These are phyloP conservation scores for Mortierella sp. DNA, from an alignment of 371 early-diverging fungal species.

Conservation along the genomic window DNA sequence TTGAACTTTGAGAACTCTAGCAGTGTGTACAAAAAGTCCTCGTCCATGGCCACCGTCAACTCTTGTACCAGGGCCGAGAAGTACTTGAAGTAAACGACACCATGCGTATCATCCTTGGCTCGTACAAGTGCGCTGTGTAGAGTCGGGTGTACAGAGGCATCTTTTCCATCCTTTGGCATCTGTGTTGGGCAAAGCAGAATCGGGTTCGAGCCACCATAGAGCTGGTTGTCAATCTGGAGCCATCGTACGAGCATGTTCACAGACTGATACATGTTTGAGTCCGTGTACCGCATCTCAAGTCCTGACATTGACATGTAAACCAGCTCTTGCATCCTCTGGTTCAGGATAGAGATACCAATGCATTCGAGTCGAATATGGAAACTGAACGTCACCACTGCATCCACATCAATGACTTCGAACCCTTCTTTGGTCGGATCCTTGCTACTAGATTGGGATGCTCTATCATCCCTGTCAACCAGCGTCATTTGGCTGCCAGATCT, in stretches of 20 bases:
- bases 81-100: constrained; percentile 92
- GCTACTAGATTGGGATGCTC: constrained; percentile 28
- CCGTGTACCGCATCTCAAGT: constrained; percentile 76
- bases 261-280: constrained; percentile 80
- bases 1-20: constrained; percentile 87
- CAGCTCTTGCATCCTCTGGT: constrained; percentile 80
- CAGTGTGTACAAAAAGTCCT: constrained; percentile 87
- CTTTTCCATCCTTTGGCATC: constrained; percentile 71
- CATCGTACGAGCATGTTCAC: constrained; percentile 83
- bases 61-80: constrained; percentile 92
- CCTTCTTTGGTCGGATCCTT: constrained; percentile 57
- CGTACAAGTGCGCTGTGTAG: constrained; percentile 73
- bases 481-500: constrained; percentile 43
- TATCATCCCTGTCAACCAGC: constrained; percentile 27
- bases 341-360: constrained; percentile 91
- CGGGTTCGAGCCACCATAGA: constrained; percentile 83
- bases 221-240: constrained; percentile 96
- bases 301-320: constrained; percentile 83
- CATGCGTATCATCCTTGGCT: constrained; percentile 87
- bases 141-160: constrained; percentile 67
- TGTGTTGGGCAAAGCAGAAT: constrained; percentile 93
- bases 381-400: constrained; percentile 67
- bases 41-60: constrained; percentile 91
- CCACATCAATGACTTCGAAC: constrained; percentile 66
- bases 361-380: constrained; percentile 83